Evolutionary conservation across 805 yeast species (phyloP).

Genomic region (Kazachstania viticola): DNA sequence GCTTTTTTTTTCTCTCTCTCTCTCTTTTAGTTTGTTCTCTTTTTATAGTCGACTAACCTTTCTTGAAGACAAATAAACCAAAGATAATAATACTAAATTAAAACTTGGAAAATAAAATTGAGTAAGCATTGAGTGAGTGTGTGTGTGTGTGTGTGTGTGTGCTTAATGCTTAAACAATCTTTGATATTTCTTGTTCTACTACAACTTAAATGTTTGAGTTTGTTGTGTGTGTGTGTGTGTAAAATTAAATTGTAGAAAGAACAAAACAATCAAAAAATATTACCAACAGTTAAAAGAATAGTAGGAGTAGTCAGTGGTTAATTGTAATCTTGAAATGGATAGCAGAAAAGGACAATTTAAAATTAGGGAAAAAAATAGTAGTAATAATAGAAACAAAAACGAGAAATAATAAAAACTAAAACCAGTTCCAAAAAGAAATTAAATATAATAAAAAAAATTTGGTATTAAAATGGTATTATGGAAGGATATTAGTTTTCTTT

Average conservation of each 20-base stretch:
- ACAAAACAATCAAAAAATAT: neutral
- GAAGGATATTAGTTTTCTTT: slow-evolving; percentile 24
- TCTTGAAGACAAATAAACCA: too few relatives aligned
- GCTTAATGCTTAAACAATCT: neutral
- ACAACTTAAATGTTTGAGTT: too few relatives aligned
- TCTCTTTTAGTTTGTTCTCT: too few relatives aligned
- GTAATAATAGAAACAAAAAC: too few relatives aligned
- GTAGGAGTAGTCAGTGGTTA: too few relatives aligned
- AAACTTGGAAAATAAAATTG: neutral
- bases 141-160: neutral
- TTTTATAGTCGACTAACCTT: too few relatives aligned
- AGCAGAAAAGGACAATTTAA: neutral
- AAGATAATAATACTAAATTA: too few relatives aligned
- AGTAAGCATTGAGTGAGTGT: neutral
- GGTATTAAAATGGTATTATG: neutral
- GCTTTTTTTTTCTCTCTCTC: too few relatives aligned
- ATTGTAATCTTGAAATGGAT: neutral
- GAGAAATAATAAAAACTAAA: neutral
- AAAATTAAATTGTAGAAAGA: neutral
- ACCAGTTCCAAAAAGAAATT: neutral
- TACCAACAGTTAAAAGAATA: too few relatives aligned
- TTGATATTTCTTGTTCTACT: too few relatives aligned
- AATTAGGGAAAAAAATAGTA: neutral
- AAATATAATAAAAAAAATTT: neutral
- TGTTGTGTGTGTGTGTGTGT: neutral